These are phyloP conservation scores for Backusella westeae DNA, from an alignment of 192 early-diverging fungal genomes.

Conservation along the genomic window DNA sequence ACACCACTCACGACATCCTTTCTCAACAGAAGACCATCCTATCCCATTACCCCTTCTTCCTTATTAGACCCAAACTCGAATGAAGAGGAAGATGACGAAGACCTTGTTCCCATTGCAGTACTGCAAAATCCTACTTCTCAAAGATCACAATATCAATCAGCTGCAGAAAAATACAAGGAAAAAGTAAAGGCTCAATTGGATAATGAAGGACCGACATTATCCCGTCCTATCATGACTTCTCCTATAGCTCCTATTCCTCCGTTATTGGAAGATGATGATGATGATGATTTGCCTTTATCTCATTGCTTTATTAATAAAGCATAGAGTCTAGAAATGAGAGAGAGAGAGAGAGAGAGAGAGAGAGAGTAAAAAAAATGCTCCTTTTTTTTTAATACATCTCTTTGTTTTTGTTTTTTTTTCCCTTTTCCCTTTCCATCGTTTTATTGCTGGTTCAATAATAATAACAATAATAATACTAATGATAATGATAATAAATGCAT, in stretches of 20 bases:
- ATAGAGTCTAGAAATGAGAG: not conserved
- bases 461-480: not conserved
- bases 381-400: not conserved
- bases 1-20: not conserved
- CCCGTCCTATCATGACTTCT: not conserved
- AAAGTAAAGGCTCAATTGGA: slow-evolving; percentile 17
- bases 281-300: slow-evolving; percentile 19
- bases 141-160: slow-evolving; percentile 15
- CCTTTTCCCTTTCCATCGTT: not conserved
- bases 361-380: not conserved
- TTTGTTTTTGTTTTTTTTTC: not conserved
- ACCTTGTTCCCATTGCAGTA: slow-evolving; percentile 13
- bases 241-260: slow-evolving; percentile 3
- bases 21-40: slow-evolving; percentile 4
- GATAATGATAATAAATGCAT: not conserved
- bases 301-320: slow-evolving; percentile 6
- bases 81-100: slow-evolving; percentile 23
- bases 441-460: slow-evolving; percentile 9
- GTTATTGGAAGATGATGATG: slow-evolving; percentile 8
- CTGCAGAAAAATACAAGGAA: slow-evolving; percentile 24
- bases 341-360: not conserved
- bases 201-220: not conserved
- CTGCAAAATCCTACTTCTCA: slow-evolving; percentile 2
- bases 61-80: slow-evolving; percentile 9
- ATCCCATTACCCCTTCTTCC: not conserved